Conservation (phyloP, 2,329 filamentous ascomycete species). For the Hymenoscyphus albidus region DNA sequence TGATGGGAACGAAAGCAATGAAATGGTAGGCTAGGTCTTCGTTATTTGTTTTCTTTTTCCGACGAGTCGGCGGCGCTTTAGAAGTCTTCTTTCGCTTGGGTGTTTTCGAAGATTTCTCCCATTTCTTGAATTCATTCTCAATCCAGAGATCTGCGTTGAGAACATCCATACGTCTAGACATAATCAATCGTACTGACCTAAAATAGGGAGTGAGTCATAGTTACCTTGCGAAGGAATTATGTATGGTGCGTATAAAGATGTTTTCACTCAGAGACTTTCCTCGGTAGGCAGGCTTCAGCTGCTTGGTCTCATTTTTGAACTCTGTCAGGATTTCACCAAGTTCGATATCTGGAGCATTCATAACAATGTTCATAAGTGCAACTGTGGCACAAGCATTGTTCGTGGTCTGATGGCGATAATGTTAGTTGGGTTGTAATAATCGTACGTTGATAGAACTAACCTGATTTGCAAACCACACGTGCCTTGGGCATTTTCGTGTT, state of each 20-base stretch:
- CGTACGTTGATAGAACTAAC: slow-evolving; percentile 40
- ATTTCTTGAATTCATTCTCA: slow-evolving; percentile 46
- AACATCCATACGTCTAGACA: slow-evolving; percentile 65
- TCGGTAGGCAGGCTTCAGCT: slow-evolving; percentile 66
- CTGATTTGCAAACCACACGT: slow-evolving; percentile 94
- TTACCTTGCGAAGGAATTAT: slow-evolving; percentile 81
- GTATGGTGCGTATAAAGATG: slow-evolving; percentile 71
- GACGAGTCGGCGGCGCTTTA: neutral
- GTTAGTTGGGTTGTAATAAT: neutral
- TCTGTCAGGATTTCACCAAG: slow-evolving; percentile 66
- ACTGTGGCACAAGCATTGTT: slow-evolving; percentile 89
- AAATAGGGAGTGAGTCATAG: slow-evolving; percentile 18
- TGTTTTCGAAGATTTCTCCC: slow-evolving; percentile 20
- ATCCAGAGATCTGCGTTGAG: slow-evolving; percentile 66
- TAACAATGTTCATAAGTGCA: slow-evolving; percentile 86
- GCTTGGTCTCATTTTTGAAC: slow-evolving; percentile 70
- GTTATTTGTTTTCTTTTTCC: slow-evolving; percentile 42
- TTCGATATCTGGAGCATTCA: slow-evolving; percentile 67
- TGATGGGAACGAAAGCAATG: slow-evolving; percentile 77
- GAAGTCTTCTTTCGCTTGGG: slow-evolving; percentile 40
- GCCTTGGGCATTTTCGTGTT: slow-evolving; percentile 53
- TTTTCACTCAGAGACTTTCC: slow-evolving; percentile 74
- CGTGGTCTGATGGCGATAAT: slow-evolving; percentile 53
- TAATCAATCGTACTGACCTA: slow-evolving; percentile 2
- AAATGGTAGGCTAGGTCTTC: slow-evolving; percentile 76